These are phyloP conservation scores for Fusarium siculi DNA, from an alignment of 2,329 filamentous ascomycete genomes.

Conservation along the genomic window DNA sequence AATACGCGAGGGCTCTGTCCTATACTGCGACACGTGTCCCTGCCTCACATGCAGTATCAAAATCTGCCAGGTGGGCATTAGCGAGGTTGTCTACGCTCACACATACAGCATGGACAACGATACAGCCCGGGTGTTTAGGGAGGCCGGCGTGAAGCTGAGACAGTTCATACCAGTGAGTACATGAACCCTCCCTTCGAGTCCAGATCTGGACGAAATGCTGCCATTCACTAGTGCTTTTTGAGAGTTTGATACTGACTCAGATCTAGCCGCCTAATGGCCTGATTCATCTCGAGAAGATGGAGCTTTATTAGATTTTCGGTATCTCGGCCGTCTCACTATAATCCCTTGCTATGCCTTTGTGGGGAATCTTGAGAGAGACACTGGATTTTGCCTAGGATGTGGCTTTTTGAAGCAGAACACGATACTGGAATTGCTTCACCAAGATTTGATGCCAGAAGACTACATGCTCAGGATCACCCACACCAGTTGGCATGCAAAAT, in stretches of 20 bases:
- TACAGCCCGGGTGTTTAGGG: constrained; percentile 82
- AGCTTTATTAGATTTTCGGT: constrained; percentile 48
- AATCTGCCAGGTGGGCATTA: constrained; percentile 95
- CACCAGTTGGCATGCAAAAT: constrained; percentile 18
- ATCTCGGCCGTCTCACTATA: constrained; percentile 15
- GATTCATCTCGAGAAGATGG: constrained; percentile 68
- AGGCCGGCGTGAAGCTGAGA: constrained; percentile 84
- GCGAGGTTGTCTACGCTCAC: constrained; percentile 93
- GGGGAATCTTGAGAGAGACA: constrained; percentile 20
- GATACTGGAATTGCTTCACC: constrained; percentile 21
- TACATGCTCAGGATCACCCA: not conserved
- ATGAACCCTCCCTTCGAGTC: constrained; percentile 17
- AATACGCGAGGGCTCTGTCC: constrained; percentile 80
- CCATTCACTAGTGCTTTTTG: not conserved
- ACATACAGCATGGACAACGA: constrained; percentile 94
- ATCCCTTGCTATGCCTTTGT: constrained; percentile 19
- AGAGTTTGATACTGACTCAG: constrained; percentile 36
- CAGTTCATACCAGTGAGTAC: constrained; percentile 85
- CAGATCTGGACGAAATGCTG: constrained; percentile 16
- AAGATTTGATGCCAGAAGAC: not conserved
- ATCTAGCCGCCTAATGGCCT: constrained; percentile 70
- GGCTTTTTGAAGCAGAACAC: constrained; percentile 21
- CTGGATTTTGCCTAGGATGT: constrained; percentile 22
- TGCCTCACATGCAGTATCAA: constrained; percentile 99
- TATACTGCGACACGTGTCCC: constrained; percentile 97